Base-by-base conservation (phyloP, 2,329 filamentous ascomycete genomes). In the Claviceps sp. region DNA sequence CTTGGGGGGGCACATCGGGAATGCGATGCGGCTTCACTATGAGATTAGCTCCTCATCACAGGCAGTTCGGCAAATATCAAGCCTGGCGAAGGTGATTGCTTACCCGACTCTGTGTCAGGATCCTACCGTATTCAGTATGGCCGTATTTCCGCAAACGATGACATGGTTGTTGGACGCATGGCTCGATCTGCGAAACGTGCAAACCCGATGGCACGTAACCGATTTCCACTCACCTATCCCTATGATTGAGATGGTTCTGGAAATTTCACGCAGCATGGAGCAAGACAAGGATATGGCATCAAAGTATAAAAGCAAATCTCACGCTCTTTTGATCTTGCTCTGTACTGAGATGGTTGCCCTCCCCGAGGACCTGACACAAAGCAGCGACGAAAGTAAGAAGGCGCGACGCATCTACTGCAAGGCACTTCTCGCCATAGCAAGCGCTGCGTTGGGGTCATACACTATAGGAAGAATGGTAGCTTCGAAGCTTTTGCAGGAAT, bases 91-190 rank as follows among this genome's bases (percentile, higher is more conserved):
- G 14, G 67, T 77, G 8, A 59, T 79, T 11, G 65, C 69, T 9
- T 67, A 70, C 50, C 68, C 69, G 22, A 57, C 73, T 5, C 46
- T 66, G 7, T 67, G 64, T 9, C 59, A 62, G n/a, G 63, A 65
- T 18, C 50, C 62, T 4, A 61, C 59, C 2, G 68, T 65, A 43
- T 61, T 61, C 9, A 63, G 60, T 34, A 57, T 61, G 11, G 60
- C 64, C 16, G 63, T 62, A 52, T 69, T 70, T 48, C 64, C 63
- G 18, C 72, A 72, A 55, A 66, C 67, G 53, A 61, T 68, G 0
- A 67, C 71, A 13, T 78, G 75, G 75, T 61, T 79, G 13, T 62
- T 78, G 53, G 77, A 80, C 58, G 67, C 68, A 6, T 63, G 72
- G 55, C 65, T 73, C 38, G 66, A 70, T 43, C 60, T 78, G 34